Conservation (phyloP, 73 alveolate species). For the Diophrys sp. region DNA sequence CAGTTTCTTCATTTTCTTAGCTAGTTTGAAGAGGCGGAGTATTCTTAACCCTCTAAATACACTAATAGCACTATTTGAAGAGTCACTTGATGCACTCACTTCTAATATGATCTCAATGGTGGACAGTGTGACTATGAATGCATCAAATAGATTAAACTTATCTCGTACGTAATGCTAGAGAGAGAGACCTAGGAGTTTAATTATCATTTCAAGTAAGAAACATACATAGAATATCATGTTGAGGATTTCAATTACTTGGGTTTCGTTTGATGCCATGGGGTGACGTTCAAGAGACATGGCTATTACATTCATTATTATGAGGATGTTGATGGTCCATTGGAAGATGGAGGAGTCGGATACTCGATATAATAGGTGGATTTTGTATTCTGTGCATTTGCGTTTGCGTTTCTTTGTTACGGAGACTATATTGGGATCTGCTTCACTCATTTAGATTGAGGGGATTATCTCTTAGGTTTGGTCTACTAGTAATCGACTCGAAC, state of each 20-base stretch:
- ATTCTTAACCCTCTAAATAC: slow-evolving; percentile 48
- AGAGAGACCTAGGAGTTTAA: slow-evolving; percentile 33
- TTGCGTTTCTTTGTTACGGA: slow-evolving; percentile 5
- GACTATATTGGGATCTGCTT: neutral
- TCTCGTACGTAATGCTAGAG: slow-evolving; percentile 23
- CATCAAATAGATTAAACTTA: slow-evolving; percentile 34
- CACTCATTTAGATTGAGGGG: neutral
- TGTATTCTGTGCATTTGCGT: neutral
- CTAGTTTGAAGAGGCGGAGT: slow-evolving; percentile 38
- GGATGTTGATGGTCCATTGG: slow-evolving; percentile 3
- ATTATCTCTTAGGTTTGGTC: neutral
- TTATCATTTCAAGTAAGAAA: slow-evolving; percentile 22
- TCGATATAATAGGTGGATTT: neutral
- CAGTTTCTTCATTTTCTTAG: slow-evolving; percentile 22
- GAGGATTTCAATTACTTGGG: slow-evolving; percentile 11
- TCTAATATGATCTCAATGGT: slow-evolving; percentile 18
- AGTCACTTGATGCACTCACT: neutral
- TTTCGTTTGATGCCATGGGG: slow-evolving; percentile 19
- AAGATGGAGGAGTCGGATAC: slow-evolving; percentile 5
- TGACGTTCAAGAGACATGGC: slow-evolving; percentile 23
- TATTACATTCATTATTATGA: slow-evolving; percentile 28
- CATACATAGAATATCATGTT: slow-evolving; percentile 19
- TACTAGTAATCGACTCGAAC: neutral
- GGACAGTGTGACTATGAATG: slow-evolving; percentile 24
- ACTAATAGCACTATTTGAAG: slow-evolving; percentile 27